These are phyloP conservation scores for Grifola frondosa DNA, from an alignment of 1,284 basidiomycete species.

Conservation along the genomic window DNA sequence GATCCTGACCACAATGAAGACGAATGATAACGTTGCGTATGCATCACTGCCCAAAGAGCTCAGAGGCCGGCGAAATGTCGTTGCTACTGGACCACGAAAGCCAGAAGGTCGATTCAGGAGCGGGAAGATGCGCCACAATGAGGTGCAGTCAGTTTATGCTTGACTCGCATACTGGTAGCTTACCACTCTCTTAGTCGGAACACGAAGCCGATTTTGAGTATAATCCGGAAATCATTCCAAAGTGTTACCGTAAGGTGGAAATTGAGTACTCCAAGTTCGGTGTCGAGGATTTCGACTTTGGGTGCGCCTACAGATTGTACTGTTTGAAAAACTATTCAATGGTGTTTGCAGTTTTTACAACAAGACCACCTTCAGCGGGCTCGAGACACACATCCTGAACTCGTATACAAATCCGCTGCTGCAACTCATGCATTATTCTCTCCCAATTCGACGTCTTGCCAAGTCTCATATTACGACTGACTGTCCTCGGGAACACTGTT, in stretches of 20 bases:
- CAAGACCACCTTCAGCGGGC: constrained; percentile 84
- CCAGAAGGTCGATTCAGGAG: constrained; percentile 78
- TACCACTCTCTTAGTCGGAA: constrained; percentile 38
- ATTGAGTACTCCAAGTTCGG: constrained; percentile 99
- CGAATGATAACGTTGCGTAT: constrained; percentile 88
- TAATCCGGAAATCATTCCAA: constrained; percentile 67
- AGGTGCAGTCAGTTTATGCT: constrained; percentile 8
- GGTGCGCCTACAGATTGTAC: constrained; percentile 45
- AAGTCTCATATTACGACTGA: constrained; percentile 90
- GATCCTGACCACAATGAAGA: constrained; percentile 77
- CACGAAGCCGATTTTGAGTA: constrained; percentile 49
- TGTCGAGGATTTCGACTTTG: constrained; percentile 99
- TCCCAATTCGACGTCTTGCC: constrained; percentile 79
- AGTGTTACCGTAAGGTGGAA: constrained; percentile 88
- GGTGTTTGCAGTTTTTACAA: constrained; percentile 77
- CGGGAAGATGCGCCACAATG: constrained; percentile 50
- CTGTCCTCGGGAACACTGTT: constrained; percentile 87
- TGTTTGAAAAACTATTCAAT: neutral
- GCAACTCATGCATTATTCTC: constrained; percentile 86
- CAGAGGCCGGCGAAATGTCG: constrained; percentile 80
- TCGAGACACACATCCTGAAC: constrained; percentile 97
- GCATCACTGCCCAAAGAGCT: constrained; percentile 83
- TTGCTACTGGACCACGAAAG: constrained; percentile 48
- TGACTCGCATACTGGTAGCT: neutral
- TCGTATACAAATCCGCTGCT: constrained; percentile 96